Conservation (phyloP, 2,329 filamentous ascomycete genomes). For the Aureobasidium namibiae region DNA sequence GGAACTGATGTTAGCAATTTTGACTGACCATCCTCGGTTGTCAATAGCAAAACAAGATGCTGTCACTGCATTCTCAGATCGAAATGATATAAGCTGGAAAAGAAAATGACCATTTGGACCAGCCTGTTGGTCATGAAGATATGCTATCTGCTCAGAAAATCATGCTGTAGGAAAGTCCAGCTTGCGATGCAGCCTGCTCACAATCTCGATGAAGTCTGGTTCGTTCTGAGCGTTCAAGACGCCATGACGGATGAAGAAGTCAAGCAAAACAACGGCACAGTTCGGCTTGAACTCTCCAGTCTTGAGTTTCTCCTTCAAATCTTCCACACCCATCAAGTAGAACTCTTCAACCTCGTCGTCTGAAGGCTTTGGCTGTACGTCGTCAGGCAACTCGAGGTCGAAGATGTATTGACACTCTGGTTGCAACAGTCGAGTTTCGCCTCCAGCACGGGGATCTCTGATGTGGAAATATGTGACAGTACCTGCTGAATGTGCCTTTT, state of each 20-base stretch:
- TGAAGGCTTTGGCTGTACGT: slow-evolving; percentile 63
- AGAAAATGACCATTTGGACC: background rate
- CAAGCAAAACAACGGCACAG: slow-evolving; percentile 72
- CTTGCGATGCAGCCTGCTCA: slow-evolving; percentile 64
- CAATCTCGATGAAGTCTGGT: slow-evolving; percentile 67
- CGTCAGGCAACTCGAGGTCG: slow-evolving; percentile 67
- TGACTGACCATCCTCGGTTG: background rate
- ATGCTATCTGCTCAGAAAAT: background rate
- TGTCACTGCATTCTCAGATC: background rate
- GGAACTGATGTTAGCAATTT: background rate
- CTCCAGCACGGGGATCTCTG: slow-evolving; percentile 65
- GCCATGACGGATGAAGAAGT: slow-evolving; percentile 84
- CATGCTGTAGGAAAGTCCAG: slow-evolving; percentile 59
- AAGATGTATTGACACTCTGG: slow-evolving; percentile 90
- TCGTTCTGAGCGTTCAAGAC: slow-evolving; percentile 74
- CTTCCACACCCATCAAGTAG: slow-evolving; percentile 64
- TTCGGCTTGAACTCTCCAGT: slow-evolving; percentile 85
- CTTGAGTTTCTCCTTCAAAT: slow-evolving; percentile 62
- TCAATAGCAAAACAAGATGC: background rate
- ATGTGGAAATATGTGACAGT: slow-evolving; percentile 80
- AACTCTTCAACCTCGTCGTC: slow-evolving; percentile 89
- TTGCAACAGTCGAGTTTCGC: slow-evolving; percentile 73
- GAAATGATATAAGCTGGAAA: background rate
- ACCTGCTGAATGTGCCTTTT: slow-evolving; percentile 51
- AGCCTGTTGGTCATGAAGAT: background rate